Base-by-base conservation (phyloP, 192 early-diverging fungal genomes). In the Coemansia sp. region DNA sequence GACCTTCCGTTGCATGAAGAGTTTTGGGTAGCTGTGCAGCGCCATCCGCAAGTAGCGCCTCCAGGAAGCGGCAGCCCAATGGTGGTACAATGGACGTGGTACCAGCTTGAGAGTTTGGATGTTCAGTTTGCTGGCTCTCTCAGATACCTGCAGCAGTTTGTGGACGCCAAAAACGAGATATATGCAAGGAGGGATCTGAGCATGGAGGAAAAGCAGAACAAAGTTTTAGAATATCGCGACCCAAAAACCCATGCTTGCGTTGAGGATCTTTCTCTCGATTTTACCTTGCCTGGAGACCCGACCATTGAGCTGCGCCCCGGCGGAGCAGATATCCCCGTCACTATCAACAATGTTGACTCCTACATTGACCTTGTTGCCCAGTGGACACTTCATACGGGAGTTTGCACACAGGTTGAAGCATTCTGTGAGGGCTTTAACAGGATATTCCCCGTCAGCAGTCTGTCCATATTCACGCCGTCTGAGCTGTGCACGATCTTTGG, bases 211-310 rank as follows among this genome's bases (percentile, higher is more conserved):
- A 75, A 77, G 43, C 84, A 75, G 60, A 15, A n/a, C 7, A 63
- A 60, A 5, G 46, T 91, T n/a, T 73, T 62, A 12, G 68, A 66
- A 16, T 84, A 93, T 10, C 69, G 81, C 72, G 45, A 78, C 86
- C 26, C 69, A 76, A 26, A 88, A 68, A 35, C 77, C 87, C 39
- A 75, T 60, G n/a, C 62, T 15, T 12, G 62, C 2, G 61, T 92
- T 30, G 84, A 86, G 0, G 90, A 92, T 49, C 84, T 98, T 43
- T 85, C 86, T 35, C 84, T 98, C 16, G 94, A 95, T 71, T 96
- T 96, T 83, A 92, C 92, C 4, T 78, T 96, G 35, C 92, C 92
- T 10, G 95, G 95, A 8, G 85, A 92, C 83, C 87, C 91, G 16
- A 67, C 76, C 15, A 81, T 90, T 51, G 89, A 93, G 53, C 84